A percentile compares a stretch with the other conserved stretches of the same genome.
These are phyloP conservation scores for Halophytophthora polymorphica DNA, from an alignment of 352 stramenopile genomes.

Conservation along the genomic window DNA sequence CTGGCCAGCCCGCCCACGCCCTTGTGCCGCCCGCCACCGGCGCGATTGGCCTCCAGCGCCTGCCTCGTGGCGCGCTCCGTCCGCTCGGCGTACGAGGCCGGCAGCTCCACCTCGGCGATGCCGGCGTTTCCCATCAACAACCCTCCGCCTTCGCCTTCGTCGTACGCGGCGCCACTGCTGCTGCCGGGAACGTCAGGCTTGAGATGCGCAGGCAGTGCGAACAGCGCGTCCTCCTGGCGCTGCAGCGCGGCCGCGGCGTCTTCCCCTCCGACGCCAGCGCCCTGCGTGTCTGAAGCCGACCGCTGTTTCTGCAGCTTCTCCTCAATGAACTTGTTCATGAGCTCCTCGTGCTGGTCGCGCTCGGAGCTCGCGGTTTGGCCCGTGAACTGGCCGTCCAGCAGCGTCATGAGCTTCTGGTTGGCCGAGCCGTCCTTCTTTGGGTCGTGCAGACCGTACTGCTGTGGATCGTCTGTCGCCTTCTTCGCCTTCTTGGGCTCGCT, in stretches of 20 bases:
- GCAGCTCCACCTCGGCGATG: constrained; percentile 80
- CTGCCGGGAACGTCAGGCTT: constrained; percentile 39
- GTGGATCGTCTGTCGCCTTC: neutral
- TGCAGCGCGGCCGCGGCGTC: constrained; percentile 12
- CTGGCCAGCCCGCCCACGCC: constrained; percentile 33
- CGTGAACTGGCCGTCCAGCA: constrained; percentile 82
- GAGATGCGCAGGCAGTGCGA: constrained; percentile 57
- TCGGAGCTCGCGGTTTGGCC: constrained; percentile 58
- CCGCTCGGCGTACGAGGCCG: constrained; percentile 43
- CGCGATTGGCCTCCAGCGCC: constrained; percentile 32
- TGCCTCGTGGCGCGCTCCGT: constrained; percentile 46
- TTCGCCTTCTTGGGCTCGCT: constrained; percentile 13
- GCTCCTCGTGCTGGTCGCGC: constrained; percentile 73
- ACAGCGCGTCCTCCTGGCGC: constrained; percentile 65
- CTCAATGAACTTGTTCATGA: constrained; percentile 85
- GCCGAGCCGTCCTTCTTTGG: constrained; percentile 68
- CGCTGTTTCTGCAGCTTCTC: constrained; percentile 58
- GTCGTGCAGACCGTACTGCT: constrained; percentile 68
- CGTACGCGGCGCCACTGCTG: constrained; percentile 26
- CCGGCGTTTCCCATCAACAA: constrained; percentile 77
- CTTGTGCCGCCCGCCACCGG: constrained; percentile 7
- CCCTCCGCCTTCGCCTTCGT: constrained; percentile 47
- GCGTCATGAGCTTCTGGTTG: constrained; percentile 63
- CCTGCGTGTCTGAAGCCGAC: neutral
- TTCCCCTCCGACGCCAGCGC: neutral